Evolutionary conservation across 768 basidiomycete genomes (phyloP), one percentile per base, ranked within the genome.

Genomic region (Boletus vinaceobasis): DNA sequence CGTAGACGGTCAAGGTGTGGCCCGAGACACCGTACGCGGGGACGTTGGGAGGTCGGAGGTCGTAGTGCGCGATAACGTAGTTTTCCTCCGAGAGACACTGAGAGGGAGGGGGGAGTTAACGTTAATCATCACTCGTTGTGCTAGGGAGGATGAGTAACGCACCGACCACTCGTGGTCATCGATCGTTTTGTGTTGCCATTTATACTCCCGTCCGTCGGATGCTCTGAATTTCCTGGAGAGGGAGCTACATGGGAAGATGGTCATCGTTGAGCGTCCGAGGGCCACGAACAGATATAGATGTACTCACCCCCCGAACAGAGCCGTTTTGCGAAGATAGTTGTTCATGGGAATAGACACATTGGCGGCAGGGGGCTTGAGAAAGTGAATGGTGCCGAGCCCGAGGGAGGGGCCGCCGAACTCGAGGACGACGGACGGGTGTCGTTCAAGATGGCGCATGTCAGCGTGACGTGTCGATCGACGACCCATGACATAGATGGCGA

Each of bases 111-210:
- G 10, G 19, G 37, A 9, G 19, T 19, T 5, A 26, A 29, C 32
- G 50, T 36, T 36, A 39, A 33, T 48, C 48, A 35, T 47, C 39
- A 36, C 60, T 45, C 53, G 59, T 43, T n/a, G 35, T 19, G 19
- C 7, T 3, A 39, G 33, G 37, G 55, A 23, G 50, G 14, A 54
- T 14, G 48, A 27, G 42, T n/a, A 21, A 78, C 88, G 66, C 67
- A 90, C 88, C 65, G 87, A 77, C 88, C 88, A 90, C 71, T 89
- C 86, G 55, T 88, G 86, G 17, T 78, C 83, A 8, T 76, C 74
- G 31, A 77, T 67, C 38, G 73, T 74, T 31, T 77, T 77, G 68
- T 82, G 74, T 29, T 79, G 77, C 88, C 88, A 90, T 65, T 76
- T 76, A 60, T 89, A 89, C 62, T 89, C 87, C 27, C 75, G 75